Evolutionary conservation across 495 filamentous ascomycete genomes (phyloP).

Genomic region (Venustampulla echinocandica): DNA sequence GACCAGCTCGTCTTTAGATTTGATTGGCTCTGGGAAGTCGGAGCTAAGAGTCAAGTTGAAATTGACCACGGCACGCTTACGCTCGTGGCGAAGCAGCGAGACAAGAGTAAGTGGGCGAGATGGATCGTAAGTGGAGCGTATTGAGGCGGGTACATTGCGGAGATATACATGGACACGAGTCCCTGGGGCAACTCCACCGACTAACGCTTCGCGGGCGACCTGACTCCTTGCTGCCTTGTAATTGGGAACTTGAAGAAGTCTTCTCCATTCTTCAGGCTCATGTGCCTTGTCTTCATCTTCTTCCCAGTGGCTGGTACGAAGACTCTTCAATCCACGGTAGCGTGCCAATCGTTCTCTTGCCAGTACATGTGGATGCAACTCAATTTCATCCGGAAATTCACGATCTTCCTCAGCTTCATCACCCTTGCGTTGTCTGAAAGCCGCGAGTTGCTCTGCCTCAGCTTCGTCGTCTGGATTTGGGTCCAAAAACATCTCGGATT

Average conservation of each 20-base stretch:
- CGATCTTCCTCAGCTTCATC: constrained; percentile 78
- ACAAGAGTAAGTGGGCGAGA: constrained; percentile 60
- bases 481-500: constrained; percentile 87
- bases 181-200: constrained; percentile 77
- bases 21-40: constrained; percentile 61
- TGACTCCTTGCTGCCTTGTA: constrained; percentile 73
- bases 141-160: constrained; percentile 54
- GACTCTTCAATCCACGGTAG: constrained; percentile 83
- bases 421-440: constrained; percentile 65
- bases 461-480: constrained; percentile 70
- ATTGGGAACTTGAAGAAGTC: constrained; percentile 73
- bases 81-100: constrained; percentile 85
- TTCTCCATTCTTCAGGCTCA: constrained; percentile 82
- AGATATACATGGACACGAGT: constrained; percentile 74
- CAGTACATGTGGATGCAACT: constrained; percentile 78
- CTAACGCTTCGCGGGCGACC: constrained; percentile 66
- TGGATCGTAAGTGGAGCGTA: constrained; percentile 45
- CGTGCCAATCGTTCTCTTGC: constrained; percentile 76
- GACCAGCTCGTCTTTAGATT: constrained; percentile 83
- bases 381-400: constrained; percentile 96
- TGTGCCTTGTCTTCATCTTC: constrained; percentile 74
- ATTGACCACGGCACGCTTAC: constrained; percentile 83
- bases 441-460: constrained; percentile 67
- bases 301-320: constrained; percentile 81
- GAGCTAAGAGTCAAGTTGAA: constrained; percentile 74